Percentiles rank a stretch among this genome's conserved stretches.
phyloP scores from a whole-genome alignment of 2,329 filamentous ascomycete species.

The Apiospora aurea region DNA sequence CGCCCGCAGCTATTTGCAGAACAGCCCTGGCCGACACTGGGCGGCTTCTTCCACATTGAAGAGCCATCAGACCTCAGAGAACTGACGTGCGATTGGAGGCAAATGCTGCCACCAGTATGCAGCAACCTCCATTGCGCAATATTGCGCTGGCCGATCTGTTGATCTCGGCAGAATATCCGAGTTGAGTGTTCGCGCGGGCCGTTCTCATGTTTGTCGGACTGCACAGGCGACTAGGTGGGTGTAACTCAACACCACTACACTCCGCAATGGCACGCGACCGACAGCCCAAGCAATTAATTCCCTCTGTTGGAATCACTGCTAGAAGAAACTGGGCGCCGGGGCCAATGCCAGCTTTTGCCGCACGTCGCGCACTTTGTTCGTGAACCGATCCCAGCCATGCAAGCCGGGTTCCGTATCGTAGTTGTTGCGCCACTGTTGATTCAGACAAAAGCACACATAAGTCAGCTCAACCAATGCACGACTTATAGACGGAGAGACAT shows the following conservation, averaged over 20 bases:
- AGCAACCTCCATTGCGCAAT: too few relatives aligned
- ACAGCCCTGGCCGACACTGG: neutral
- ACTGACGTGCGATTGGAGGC: neutral
- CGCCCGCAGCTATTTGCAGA: neutral
- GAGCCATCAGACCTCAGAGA: neutral
- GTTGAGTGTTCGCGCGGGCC: neutral
- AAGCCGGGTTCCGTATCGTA: neutral
- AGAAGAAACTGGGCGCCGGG: neutral
- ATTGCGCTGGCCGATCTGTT: neutral
- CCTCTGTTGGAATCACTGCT: neutral
- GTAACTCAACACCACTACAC: neutral
- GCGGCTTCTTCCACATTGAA: neutral
- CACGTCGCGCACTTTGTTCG: slow-evolving; percentile 7
- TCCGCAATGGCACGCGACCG: neutral
- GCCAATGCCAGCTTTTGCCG: slow-evolving; percentile 9
- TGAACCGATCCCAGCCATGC: neutral
- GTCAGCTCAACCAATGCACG: too few relatives aligned
- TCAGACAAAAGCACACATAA: neutral
- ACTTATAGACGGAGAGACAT: neutral
- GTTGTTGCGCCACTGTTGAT: slow-evolving; percentile 1
- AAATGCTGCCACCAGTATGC: too few relatives aligned
- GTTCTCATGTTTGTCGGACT: neutral
- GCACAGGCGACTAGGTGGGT: neutral
- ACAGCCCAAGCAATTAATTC: neutral
- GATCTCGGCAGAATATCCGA: neutral